Conservation (phyloP, 148 eudicot genomes). For the Amaranthus hypochondriacus region DNA sequence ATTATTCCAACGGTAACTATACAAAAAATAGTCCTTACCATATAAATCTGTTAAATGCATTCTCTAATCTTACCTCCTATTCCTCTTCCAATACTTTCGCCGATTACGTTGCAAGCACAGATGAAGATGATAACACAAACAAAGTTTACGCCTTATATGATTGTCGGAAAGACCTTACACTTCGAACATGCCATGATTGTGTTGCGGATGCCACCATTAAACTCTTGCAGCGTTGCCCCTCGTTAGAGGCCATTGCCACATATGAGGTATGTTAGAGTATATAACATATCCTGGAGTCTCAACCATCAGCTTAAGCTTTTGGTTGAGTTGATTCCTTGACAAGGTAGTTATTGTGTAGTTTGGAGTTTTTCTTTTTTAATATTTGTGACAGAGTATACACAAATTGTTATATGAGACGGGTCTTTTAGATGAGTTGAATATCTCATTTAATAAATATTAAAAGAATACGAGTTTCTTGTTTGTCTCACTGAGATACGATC, state of each 20-base stretch:
- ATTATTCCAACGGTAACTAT: not conserved
- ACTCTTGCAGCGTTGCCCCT: not conserved
- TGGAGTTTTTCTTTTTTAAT: too few relatives aligned
- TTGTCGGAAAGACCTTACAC: not conserved
- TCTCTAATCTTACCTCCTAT: constrained; percentile 3
- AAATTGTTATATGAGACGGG: too few relatives aligned
- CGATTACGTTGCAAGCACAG: not conserved
- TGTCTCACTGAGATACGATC: too few relatives aligned
- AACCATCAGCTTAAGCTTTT: too few relatives aligned
- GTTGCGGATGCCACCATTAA: not conserved
- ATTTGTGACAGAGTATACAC: too few relatives aligned
- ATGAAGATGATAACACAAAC: not conserved
- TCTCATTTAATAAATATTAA: too few relatives aligned
- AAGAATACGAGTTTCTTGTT: too few relatives aligned
- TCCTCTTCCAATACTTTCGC: not conserved
- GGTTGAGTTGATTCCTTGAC: too few relatives aligned
- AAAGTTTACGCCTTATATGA: not conserved
- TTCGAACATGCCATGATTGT: not conserved
- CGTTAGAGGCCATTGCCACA: not conserved
- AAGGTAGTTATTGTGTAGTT: too few relatives aligned
- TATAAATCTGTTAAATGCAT: not conserved
- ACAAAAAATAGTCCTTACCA: not conserved
- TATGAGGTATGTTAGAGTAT: not conserved
- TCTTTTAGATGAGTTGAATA: too few relatives aligned
- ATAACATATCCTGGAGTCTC: too few relatives aligned